Conservation (phyloP, 1,284 basidiomycete genomes). For the Heterobasidion parviporum region DNA sequence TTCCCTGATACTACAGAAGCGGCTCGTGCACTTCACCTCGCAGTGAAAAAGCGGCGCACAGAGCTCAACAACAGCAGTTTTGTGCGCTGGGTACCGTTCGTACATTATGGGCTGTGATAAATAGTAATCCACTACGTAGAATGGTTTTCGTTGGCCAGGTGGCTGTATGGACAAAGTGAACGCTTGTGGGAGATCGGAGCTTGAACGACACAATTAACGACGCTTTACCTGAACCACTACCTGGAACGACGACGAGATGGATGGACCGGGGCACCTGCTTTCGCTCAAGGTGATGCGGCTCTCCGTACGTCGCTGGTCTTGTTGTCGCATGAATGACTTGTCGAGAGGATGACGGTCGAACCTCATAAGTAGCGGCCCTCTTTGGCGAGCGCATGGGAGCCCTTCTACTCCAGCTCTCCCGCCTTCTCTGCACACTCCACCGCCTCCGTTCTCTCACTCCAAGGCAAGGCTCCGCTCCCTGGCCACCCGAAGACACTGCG, state of each 20-base stretch:
- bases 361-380: conserved; percentile 52
- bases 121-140: too few species aligned
- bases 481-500: conserved; percentile 74
- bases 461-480: conserved; percentile 57
- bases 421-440: conserved; percentile 47
- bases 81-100: not conserved
- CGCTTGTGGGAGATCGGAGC: too few species aligned
- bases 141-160: too few species aligned
- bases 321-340: not conserved
- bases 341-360: not conserved
- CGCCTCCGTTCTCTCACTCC: conserved; percentile 66
- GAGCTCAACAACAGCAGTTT: not conserved
- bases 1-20: not conserved
- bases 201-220: too few species aligned
- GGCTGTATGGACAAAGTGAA: too few species aligned
- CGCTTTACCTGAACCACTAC: too few species aligned
- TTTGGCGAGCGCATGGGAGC: conserved; percentile 67
- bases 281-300: conserved; percentile 77
- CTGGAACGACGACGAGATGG: conserved; percentile 22
- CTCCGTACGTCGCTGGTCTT: conserved; percentile 46
- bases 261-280: conserved; percentile 52
- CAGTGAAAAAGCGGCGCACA: not conserved
- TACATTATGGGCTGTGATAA: not conserved
- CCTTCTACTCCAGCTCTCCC: conserved; percentile 76
- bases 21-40: not conserved